Conservation (phyloP, 2,329 filamentous ascomycete genomes). For the Paracorniculantispora psalliotae region DNA sequence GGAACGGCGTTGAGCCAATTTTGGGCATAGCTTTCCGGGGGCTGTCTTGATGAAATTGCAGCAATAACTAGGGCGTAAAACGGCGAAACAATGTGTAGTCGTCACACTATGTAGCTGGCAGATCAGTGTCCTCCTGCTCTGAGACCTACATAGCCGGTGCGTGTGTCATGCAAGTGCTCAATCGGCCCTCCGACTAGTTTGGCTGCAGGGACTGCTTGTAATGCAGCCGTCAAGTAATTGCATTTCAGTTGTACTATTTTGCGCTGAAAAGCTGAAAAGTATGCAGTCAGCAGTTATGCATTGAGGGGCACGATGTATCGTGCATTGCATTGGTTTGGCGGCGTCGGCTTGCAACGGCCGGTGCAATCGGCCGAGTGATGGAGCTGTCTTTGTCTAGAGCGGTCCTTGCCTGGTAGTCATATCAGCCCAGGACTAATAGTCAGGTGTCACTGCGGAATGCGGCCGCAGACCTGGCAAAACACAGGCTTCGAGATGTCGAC, state of each 20-base stretch:
- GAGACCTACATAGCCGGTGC: slow-evolving; percentile 38
- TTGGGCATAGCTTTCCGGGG: not conserved
- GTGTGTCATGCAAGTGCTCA: slow-evolving; percentile 38
- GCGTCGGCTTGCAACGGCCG: slow-evolving; percentile 5
- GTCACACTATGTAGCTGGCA: not conserved
- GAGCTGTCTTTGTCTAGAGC: not conserved
- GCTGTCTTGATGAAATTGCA: not conserved
- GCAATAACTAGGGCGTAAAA: not conserved
- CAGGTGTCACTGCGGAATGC: not conserved
- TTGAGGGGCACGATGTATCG: slow-evolving; percentile 6
- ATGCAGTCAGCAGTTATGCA: not conserved
- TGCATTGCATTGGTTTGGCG: slow-evolving; percentile 5
- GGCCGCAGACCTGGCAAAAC: not conserved
- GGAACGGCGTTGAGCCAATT: not conserved
- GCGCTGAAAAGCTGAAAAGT: not conserved
- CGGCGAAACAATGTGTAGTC: slow-evolving; percentile 1
- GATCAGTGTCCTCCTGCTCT: slow-evolving; percentile 11
- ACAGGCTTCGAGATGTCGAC: not conserved
- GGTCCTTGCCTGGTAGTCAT: not conserved
- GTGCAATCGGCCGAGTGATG: slow-evolving; percentile 1
- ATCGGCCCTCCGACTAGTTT: slow-evolving; percentile 17
- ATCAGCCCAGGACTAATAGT: not conserved
- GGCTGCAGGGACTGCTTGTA: slow-evolving; percentile 5
- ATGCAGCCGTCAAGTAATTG: not conserved
- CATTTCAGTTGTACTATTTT: not conserved